phyloP scores from a whole-genome alignment of 495 filamentous ascomycete species.

The Aspergillus funiculosus region DNA sequence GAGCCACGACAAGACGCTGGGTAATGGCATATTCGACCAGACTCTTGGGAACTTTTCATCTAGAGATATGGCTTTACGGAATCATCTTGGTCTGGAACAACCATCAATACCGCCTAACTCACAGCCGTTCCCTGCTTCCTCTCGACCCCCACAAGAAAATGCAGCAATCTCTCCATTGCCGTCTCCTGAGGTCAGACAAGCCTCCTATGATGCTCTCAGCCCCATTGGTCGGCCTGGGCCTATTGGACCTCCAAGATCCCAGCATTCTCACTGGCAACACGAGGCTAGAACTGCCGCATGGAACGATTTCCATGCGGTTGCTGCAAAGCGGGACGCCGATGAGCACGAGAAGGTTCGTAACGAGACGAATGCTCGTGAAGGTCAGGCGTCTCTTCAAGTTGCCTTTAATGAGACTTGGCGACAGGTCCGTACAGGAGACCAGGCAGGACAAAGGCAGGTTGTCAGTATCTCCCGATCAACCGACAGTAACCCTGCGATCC shows the following conservation, averaged over 20 bases:
- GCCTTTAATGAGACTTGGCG: slow-evolving; percentile 62
- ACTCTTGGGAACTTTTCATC: slow-evolving; percentile 46
- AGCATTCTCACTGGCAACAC: slow-evolving; percentile 34
- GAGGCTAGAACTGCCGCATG: slow-evolving; percentile 39
- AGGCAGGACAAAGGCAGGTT: slow-evolving; percentile 36
- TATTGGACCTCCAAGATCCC: slow-evolving; percentile 48
- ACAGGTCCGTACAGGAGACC: slow-evolving; percentile 47
- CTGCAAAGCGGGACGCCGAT: slow-evolving; percentile 40
- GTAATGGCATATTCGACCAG: slow-evolving; percentile 73
- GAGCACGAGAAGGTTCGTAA: slow-evolving; percentile 33
- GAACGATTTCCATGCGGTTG: slow-evolving; percentile 43
- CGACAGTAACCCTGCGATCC: slow-evolving; percentile 24
- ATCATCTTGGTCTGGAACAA: slow-evolving; percentile 36
- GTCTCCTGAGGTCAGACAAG: slow-evolving; percentile 34
- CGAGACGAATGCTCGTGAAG: slow-evolving; percentile 35
- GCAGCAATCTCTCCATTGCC: slow-evolving; percentile 29
- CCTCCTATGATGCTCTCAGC: slow-evolving; percentile 34
- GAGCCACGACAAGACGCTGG: slow-evolving; percentile 61
- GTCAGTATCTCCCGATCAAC: slow-evolving; percentile 28
- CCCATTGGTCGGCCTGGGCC: slow-evolving; percentile 43
- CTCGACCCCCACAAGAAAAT: slow-evolving; percentile 30
- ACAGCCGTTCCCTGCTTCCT: slow-evolving; percentile 29
- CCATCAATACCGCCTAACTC: slow-evolving; percentile 26
- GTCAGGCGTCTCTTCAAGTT: slow-evolving; percentile 35
- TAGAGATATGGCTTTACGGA: slow-evolving; percentile 37